Evolutionary conservation across 164 flowering plant genomes (phyloP), one percentile per base, ranked within the genome.

Genomic region (Kingdonia uniflora): DNA sequence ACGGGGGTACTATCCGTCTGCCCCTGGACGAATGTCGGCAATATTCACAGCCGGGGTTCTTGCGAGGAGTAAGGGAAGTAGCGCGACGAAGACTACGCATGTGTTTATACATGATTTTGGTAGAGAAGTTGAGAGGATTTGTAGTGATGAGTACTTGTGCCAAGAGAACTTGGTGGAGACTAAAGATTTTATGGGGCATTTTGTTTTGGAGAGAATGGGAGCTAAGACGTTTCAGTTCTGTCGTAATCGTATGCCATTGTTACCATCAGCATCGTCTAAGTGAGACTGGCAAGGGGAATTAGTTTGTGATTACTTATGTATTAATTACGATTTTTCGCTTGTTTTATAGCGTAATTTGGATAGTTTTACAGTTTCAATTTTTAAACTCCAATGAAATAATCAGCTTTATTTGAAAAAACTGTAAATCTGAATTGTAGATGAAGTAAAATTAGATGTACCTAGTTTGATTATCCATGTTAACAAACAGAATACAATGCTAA

Each of bases 11-110:
- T 80, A 75, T 65, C 75, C 77, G 3, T 77, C 76, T 13, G 81
- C 81, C 6, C 97, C 99, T 0, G 92, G 99, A 0, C 47, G 99
- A 55, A 86, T 84, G 85, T 67, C 83, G 14, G 68, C 95, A 11
- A 85, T 92, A 11, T 92, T 84, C 76, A 88, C 95, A 0, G 81
- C 99, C 1, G 86, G 77, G 1, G 96, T 92, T 24, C 72, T 92
- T 13, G 95, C 97, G 11, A 64, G 99, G 66, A 86, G 92, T 75
- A 86, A 79, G 64, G 82, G 65, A 52, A 74, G 76, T 0, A 80
- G 78, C 5, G 73, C 51, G 14, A 41, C 44, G 0, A 41, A 67
- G 0, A 75, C 73, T 66, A 88, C 99, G 0, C 85, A 92, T 54
- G 77, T 92, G 5, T 82, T 86, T 38, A 91, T 88, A 19, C 99